Evolutionary conservation across 768 basidiomycete genomes (phyloP), one percentile per base, ranked within the genome.

Genomic region (Pleurotus tuoliensis): DNA sequence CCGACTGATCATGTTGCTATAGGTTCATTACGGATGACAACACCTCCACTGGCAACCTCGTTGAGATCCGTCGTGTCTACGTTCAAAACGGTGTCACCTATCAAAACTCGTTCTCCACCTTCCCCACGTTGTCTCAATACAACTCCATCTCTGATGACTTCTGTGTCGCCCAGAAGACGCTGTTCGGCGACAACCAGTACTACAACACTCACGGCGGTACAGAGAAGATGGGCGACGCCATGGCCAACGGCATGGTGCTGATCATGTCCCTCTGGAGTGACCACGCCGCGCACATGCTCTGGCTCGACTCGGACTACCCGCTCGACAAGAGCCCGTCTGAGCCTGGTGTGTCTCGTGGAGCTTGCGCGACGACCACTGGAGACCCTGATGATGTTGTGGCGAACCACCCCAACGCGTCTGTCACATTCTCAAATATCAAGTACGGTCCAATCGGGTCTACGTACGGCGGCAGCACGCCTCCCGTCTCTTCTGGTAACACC

Each of bases 341-440:
- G 34, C 62, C 61, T 53, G 75, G 75, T 61, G 67, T 72, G 47
- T 58, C 67, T n/a, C 75, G 75, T 62, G 75, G 75, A 43, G 66
- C 70, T 41, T 76, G 73, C 65, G 58, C 75, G 3, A 72, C 73
- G 37, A 61, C 63, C 18, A 71, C 72, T 20, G 75, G 75, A 53
- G 62, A 59, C 6, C 73, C 75, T 41, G 58, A 62, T 12, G 64
- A 70, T 38, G 71, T 76, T 61, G 73, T 73, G 64, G 47, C 67
- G 15, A 47, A 66, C 48, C 45, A 46, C 59, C 57, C 71, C 24
- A 63, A 59, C 58, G 69, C 71, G 15, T 63, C 62, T 16, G 74
- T 76, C 63, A 67, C 64, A 40, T 76, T 61, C 69, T 75, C 73
- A 24, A 75, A 75, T 70, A 76, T 76, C 67, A 72, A 69, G 67